Evolutionary conservation across 805 yeast genomes (phyloP), one percentile per base, ranked within the genome.

Genomic region (Zygoascus biomembranicola): DNA sequence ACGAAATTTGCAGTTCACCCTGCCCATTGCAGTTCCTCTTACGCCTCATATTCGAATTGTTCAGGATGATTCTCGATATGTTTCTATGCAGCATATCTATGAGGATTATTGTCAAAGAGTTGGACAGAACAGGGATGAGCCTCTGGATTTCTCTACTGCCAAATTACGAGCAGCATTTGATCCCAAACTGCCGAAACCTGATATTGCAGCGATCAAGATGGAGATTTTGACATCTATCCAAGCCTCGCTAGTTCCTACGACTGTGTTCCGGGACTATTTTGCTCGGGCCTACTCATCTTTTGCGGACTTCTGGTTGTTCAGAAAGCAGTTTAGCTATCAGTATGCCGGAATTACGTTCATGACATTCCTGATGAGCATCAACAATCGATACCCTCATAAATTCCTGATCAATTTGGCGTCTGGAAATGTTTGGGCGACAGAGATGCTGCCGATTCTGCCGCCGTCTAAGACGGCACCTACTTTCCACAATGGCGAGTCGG

Each of bases 231-330:
- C 89, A 59, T 90, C 96, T 2, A 87, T 92, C 57, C 97, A 94
- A 69, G 78, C 95, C 1, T 73, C 85, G 63, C 77, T 87, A 69
- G 92, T 90, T 52, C 98, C 99, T 37, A 77, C 85, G 23, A 84
- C 87, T 5, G 85, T 92, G 35, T 74, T 92, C 74, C 82, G 82
- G 63, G 87, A 87, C 59, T 85, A 87, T 66, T 94, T 90, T 65
- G 67, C 84, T 53, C 76, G 75, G 6, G 72, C 82, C 43, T 94
- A 83, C 68, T 77, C 84, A 11, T 78, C 82, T 55, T 95, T 85
- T 66, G 97, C 87, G 68, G 97, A 92, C 63, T 94, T 92, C 75
- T 94, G 99, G 99, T 71, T 92, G 51, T 94, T 95, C 82, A 80
- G 98, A 58, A 89, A 90, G 63, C 97, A 90, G 65, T 95, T 94